phyloP scores from a whole-genome alignment of 1,284 basidiomycete genomes.

The Tilletia walkeri region DNA sequence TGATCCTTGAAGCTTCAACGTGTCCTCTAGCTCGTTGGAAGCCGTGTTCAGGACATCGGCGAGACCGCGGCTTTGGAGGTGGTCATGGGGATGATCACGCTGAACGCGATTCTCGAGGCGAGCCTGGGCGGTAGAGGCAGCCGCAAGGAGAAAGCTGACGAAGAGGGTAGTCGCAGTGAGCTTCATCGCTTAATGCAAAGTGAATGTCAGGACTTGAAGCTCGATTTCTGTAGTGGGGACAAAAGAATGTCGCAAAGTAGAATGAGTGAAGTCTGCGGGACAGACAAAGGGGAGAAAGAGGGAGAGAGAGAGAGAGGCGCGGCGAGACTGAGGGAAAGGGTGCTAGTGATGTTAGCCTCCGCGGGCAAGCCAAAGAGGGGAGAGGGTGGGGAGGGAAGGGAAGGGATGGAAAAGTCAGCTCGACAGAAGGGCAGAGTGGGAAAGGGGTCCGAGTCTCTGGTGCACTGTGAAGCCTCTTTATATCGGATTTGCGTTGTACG shows the following conservation, averaged over 20 bases:
- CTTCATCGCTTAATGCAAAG: neutral
- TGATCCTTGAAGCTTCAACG: neutral
- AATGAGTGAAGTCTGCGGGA: neutral
- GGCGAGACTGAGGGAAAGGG: neutral
- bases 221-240: too few species aligned
- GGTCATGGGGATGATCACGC: neutral
- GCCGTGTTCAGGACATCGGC: neutral
- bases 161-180: neutral
- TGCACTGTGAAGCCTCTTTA: too few species aligned
- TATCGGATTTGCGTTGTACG: too few species aligned
- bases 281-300: neutral
- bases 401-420: too few species aligned
- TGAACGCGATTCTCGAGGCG: constrained; percentile 8
- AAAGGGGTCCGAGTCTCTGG: too few species aligned
- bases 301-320: neutral
- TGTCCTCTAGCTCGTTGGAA: neutral
- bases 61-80: neutral
- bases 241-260: neutral
- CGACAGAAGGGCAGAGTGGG: too few species aligned
- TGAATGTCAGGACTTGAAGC: neutral
- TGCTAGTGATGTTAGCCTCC: too few species aligned
- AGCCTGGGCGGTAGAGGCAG: neutral
- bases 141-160: neutral
- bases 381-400: too few species aligned
- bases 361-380: too few species aligned